These are phyloP conservation scores for Colletotrichum scovillei DNA, from an alignment of 2,329 filamentous ascomycete genomes.

Conservation along the genomic window DNA sequence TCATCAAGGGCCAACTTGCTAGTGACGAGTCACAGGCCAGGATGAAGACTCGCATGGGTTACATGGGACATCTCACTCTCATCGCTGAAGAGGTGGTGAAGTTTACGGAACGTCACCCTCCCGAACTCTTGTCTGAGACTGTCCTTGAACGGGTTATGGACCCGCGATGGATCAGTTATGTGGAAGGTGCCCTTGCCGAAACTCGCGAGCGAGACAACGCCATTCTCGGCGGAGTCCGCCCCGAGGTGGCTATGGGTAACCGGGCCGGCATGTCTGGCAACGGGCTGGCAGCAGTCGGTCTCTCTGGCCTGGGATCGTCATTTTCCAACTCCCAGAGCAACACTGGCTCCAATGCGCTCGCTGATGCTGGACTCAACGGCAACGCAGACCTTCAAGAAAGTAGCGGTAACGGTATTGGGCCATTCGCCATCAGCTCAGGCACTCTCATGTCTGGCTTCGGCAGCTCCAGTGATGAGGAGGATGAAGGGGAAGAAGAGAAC, in stretches of 20 bases:
- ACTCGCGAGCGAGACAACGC: slow-evolving; percentile 97
- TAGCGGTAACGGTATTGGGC: slow-evolving; percentile 73
- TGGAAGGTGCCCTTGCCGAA: slow-evolving; percentile 91
- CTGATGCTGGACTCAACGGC: slow-evolving; percentile 37
- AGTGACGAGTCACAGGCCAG: slow-evolving; percentile 88
- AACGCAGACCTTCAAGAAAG: slow-evolving; percentile 75
- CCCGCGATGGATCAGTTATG: slow-evolving; percentile 92
- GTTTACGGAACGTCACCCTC: slow-evolving; percentile 93
- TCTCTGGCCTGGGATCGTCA: slow-evolving; percentile 51
- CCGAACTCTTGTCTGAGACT: slow-evolving; percentile 84
- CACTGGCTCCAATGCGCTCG: slow-evolving; percentile 33
- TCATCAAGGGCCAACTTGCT: slow-evolving; percentile 88
- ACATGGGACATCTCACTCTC: slow-evolving; percentile 97
- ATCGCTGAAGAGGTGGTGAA: slow-evolving; percentile 99
- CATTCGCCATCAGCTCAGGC: slow-evolving; percentile 78
- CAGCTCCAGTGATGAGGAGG: slow-evolving; percentile 95
- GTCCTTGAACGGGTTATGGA: slow-evolving; percentile 92
- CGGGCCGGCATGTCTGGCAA: slow-evolving; percentile 67
- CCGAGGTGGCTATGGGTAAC: slow-evolving; percentile 87
- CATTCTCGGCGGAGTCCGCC: slow-evolving; percentile 94
- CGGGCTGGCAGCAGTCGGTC: slow-evolving; percentile 54
- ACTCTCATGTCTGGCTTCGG: slow-evolving; percentile 91
- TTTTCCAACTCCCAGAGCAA: slow-evolving; percentile 42
- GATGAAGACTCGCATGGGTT: slow-evolving; percentile 91
- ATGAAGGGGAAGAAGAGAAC: slow-evolving; percentile 90